Base-by-base conservation (phyloP, 163 green algal species). In the Scenedesmus sp. region DNA sequence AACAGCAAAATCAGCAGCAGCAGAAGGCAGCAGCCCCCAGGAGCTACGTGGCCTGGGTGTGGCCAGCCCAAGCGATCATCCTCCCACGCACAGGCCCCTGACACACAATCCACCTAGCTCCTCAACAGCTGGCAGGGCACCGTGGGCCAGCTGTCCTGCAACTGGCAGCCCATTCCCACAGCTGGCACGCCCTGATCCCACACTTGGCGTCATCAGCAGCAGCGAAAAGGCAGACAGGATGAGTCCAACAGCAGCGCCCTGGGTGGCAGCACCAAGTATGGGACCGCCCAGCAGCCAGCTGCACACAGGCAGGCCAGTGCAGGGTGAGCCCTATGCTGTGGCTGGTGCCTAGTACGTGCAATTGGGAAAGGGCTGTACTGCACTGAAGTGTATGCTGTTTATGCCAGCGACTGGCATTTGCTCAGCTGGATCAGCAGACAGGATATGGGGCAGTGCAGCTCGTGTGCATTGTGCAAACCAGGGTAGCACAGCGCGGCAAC, bases 201-300 rank as follows among this genome's bases (percentile, higher is more conserved):
- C 26, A 20, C 16, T 80, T 35, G 87, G 78, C 0, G 87, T 87
- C 13, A 91, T 91, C 44, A 92, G 81, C 65, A 90, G 81, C 42
- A 86, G 83, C 37, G 51, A 44, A 12, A 92, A 35, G 30, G 70
- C 73, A 43, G 89, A 92, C 68, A n/a, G 40, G 35, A 93, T 94
- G 79, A 93, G 84, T 43, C 92, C 92, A 15, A 94, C 92, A 22
- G 85, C 92, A 6, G 92, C 92, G 30, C 92, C 92, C 5, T 94
- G 92, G 92, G 92, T 91, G 18, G 78, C 85, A n/a, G 89, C 72
- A 42, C 61, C 53, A 46, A 46, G 42, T 4, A 79, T 83, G 40
- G 65, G 70, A 3, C 81, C 80, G 6, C 80, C 59, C 2, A 85
- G 88, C 88, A 88, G 56, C 30, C 88, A 92, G 46, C 80, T 89